Evolutionary conservation across 257 asterid genomes (phyloP).

Genomic region (Jacaranda mimosifolia): DNA sequence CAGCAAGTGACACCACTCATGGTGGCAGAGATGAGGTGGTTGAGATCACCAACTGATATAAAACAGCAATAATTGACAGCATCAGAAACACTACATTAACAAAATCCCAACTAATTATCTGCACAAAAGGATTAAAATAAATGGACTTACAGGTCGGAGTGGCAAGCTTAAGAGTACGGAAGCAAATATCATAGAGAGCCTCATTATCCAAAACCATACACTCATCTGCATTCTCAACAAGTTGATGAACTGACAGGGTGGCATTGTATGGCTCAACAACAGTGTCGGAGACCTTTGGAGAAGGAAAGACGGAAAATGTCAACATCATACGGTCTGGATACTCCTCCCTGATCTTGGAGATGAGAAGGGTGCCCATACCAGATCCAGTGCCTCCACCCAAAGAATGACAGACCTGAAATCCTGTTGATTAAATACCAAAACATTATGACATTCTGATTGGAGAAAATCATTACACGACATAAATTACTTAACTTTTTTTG

Average conservation of each 20-base stretch:
- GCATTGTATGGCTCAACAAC: constrained; percentile 66
- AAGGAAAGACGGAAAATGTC: constrained; percentile 59
- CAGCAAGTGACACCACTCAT: constrained; percentile 60
- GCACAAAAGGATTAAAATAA: neutral
- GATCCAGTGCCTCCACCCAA: constrained; percentile 67
- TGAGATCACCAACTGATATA: constrained; percentile 53
- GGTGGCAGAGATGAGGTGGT: constrained; percentile 56
- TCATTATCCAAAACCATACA: constrained; percentile 65
- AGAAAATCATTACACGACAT: neutral
- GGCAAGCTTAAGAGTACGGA: constrained; percentile 57
- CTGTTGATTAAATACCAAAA: constrained; percentile 28
- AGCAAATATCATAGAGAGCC: constrained; percentile 60
- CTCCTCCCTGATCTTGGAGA: constrained; percentile 61
- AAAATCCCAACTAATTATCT: neutral
- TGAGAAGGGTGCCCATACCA: constrained; percentile 63
- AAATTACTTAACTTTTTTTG: neutral
- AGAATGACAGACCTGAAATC: constrained; percentile 60
- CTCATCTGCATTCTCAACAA: constrained; percentile 63
- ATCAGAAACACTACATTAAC: constrained; percentile 2
- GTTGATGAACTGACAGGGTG: constrained; percentile 60
- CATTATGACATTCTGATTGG: neutral
- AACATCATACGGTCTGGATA: constrained; percentile 63
- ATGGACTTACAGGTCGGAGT: constrained; percentile 53
- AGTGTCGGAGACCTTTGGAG: constrained; percentile 60
- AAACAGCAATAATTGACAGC: neutral